phyloP scores from a whole-genome alignment of 163 green algal genomes.

The Chloromonas sp. region DNA sequence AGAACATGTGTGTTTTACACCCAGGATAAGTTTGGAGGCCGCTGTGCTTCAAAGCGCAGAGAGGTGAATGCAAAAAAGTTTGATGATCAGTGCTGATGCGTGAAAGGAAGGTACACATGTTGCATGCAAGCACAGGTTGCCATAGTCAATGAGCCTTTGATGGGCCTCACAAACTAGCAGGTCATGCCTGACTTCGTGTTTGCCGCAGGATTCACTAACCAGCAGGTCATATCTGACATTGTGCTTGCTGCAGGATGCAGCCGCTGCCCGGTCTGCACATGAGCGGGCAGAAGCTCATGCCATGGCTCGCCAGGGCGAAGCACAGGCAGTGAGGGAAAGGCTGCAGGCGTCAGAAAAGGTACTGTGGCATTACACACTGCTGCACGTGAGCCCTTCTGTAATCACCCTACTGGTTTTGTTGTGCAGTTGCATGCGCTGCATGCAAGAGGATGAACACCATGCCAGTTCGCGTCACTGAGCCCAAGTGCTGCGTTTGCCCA shows the following conservation, averaged over 20 bases:
- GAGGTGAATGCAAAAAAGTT: too few species aligned
- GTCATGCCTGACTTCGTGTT: too few species aligned
- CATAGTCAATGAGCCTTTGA: too few species aligned
- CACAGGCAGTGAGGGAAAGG: neutral
- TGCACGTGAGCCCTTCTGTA: neutral
- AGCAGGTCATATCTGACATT: neutral
- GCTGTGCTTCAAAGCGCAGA: too few species aligned
- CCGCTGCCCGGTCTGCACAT: neutral
- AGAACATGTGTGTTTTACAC: conserved; percentile 20
- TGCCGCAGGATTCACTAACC: too few species aligned
- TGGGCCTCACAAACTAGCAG: too few species aligned
- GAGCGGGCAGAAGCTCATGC: neutral
- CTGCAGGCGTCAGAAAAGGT: neutral
- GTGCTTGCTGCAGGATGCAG: neutral
- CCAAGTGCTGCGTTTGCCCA: neutral
- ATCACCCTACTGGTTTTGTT: too few species aligned
- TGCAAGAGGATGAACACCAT: neutral
- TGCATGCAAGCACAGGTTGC: too few species aligned
- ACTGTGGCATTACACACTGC: neutral
- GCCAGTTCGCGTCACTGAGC: neutral
- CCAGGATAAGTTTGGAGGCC: too few species aligned
- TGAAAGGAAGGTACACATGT: conserved; percentile 8
- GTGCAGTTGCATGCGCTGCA: too few species aligned
- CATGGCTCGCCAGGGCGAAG: neutral
- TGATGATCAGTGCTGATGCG: conserved; percentile 11